phyloP scores from a whole-genome alignment of 305 asterid genomes.

The Solanum chacoense region DNA sequence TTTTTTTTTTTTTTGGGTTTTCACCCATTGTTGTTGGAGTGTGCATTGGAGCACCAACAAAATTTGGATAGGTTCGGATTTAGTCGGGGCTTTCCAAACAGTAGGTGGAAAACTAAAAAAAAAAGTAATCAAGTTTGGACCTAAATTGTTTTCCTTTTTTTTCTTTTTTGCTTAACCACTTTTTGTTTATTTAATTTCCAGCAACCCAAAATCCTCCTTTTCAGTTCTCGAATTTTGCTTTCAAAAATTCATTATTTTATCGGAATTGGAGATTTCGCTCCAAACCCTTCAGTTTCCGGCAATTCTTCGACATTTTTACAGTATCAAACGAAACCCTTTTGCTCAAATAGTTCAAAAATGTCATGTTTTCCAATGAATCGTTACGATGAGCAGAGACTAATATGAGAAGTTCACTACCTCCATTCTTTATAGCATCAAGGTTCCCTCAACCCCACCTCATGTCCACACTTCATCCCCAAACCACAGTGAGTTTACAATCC shows the following conservation, averaged over 20 bases:
- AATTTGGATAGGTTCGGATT: too few relatives aligned
- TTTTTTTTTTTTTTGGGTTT: too few relatives aligned
- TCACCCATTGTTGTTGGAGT: too few relatives aligned
- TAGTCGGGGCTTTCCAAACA: too few relatives aligned
- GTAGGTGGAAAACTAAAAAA: too few relatives aligned
- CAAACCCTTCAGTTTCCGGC: not conserved
- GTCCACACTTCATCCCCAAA: not conserved
- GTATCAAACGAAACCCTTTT: not conserved
- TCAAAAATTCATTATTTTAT: not conserved
- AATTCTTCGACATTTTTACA: not conserved
- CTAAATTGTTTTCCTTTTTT: too few relatives aligned
- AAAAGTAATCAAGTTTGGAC: too few relatives aligned
- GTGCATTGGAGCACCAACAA: too few relatives aligned
- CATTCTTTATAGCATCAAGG: constrained; percentile 83
- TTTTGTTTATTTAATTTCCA: not conserved
- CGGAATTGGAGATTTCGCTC: not conserved
- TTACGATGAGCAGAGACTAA: constrained; percentile 31
- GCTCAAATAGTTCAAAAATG: not conserved
- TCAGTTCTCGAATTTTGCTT: not conserved
- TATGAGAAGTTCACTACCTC: constrained; percentile 64
- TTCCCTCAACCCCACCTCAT: constrained; percentile 22
- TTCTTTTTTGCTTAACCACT: too few relatives aligned
- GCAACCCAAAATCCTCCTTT: not conserved
- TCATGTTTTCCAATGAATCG: constrained; percentile 39
- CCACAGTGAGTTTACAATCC: constrained; percentile 15